Conservation (phyloP, 2,329 filamentous ascomycete species). For the Diplodia corticola region DNA sequence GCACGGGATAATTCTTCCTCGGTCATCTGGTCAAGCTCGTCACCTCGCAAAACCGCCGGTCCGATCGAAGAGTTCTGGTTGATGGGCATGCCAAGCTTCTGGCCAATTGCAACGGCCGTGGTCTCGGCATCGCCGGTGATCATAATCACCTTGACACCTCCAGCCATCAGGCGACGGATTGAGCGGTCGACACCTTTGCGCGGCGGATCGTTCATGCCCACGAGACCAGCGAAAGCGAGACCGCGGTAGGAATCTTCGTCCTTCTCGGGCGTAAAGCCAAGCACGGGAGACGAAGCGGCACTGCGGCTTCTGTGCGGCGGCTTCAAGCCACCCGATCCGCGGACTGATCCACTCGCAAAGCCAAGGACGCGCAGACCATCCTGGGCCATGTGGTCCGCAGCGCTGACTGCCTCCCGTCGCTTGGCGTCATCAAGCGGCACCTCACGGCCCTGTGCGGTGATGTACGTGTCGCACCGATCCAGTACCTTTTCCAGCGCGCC, state of each 20-base stretch:
- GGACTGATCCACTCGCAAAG: constrained; percentile 79
- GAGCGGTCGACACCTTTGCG: constrained; percentile 85
- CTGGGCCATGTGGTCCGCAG: constrained; percentile 82
- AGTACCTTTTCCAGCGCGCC: constrained; percentile 88
- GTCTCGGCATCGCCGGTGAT: constrained; percentile 97
- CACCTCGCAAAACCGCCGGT: constrained; percentile 76
- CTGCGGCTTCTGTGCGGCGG: constrained; percentile 30
- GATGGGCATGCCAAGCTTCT: constrained; percentile 92
- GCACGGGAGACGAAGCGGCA: constrained; percentile 35
- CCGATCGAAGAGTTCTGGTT: constrained; percentile 59
- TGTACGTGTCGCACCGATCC: constrained; percentile 83
- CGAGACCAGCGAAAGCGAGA: constrained; percentile 84
- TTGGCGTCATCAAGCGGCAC: constrained; percentile 77
- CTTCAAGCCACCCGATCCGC: constrained; percentile 21
- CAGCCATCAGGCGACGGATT: constrained; percentile 86
- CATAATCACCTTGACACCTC: constrained; percentile 97
- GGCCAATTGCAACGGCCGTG: constrained; percentile 90
- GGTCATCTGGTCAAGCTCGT: constrained; percentile 91
- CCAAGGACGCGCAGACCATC: constrained; percentile 88
- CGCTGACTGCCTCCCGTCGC: constrained; percentile 71
- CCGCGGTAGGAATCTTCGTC: constrained; percentile 75
- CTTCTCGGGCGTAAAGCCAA: constrained; percentile 22
- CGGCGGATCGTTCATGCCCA: constrained; percentile 97
- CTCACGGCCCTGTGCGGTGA: constrained; percentile 82
- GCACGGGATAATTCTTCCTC: constrained; percentile 80